A percentile compares a stretch with the other conserved stretches of the same genome.
Conservation (phyloP, 208 protist species). For the Acanthamoeba lugdunensis region DNA sequence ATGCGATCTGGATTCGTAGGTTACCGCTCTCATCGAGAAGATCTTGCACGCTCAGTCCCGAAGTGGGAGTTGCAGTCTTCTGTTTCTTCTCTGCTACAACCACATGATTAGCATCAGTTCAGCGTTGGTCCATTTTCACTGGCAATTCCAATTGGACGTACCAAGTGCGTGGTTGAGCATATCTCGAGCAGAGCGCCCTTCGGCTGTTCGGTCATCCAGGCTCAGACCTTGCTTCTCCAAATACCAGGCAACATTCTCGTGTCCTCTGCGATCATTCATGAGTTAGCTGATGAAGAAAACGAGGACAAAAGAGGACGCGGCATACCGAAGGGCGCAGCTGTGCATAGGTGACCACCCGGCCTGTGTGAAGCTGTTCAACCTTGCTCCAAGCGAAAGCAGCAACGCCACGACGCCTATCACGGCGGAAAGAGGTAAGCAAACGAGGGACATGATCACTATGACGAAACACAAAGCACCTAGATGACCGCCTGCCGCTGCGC, state of each 20-base stretch:
- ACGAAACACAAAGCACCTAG: background rate
- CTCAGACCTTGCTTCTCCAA: background rate
- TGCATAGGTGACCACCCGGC: background rate
- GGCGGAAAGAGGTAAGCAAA: background rate
- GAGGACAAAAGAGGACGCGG: background rate
- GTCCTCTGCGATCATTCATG: background rate
- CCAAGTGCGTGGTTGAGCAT: background rate
- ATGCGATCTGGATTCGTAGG: conserved; percentile 51
- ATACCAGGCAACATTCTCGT: conserved; percentile 9
- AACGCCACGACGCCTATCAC: background rate
- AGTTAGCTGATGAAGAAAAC: background rate
- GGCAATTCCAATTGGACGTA: background rate
- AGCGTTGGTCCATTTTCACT: background rate
- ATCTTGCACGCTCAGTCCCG: background rate
- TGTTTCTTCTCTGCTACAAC: background rate
- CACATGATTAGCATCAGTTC: background rate
- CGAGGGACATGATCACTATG: background rate
- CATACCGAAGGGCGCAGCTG: conserved; percentile 26
- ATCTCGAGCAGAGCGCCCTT: background rate
- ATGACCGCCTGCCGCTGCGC: conserved; percentile 34
- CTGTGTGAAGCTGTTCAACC: background rate
- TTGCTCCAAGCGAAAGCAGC: background rate
- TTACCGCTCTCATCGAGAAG: background rate
- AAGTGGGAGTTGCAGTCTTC: background rate
- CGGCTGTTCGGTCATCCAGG: background rate